These are phyloP conservation scores for Aspergillus niger DNA, from an alignment of 2,329 filamentous ascomycete genomes.

Conservation along the genomic window DNA sequence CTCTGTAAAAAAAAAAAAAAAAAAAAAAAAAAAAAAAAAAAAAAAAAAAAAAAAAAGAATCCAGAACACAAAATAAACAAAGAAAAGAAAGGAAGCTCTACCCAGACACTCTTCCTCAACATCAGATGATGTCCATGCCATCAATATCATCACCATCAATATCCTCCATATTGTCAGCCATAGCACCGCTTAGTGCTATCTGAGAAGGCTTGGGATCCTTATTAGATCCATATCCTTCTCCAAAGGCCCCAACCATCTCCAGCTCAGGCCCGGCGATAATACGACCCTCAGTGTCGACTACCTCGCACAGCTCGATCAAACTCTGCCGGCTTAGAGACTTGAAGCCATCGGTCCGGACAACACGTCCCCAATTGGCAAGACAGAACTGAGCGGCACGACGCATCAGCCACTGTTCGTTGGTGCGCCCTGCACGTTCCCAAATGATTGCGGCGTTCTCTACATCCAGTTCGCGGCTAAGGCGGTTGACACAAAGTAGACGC, in stretches of 20 bases:
- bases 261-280: slow-evolving; percentile 87
- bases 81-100: neutral
- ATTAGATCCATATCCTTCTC: slow-evolving; percentile 46
- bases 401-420: slow-evolving; percentile 91
- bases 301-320: slow-evolving; percentile 87
- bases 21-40: slow-evolving; percentile 1
- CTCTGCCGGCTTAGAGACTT: slow-evolving; percentile 74
- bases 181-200: slow-evolving; percentile 28
- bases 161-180: slow-evolving; percentile 42
- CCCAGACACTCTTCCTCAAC: neutral
- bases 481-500: slow-evolving; percentile 85
- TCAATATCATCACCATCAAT: slow-evolving; percentile 51
- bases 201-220: slow-evolving; percentile 35
- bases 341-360: slow-evolving; percentile 88
- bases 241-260: slow-evolving; percentile 59
- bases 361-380: slow-evolving; percentile 89
- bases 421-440: slow-evolving; percentile 90
- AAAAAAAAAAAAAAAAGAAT: slow-evolving; percentile 2
- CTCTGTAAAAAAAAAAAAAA: slow-evolving; percentile 4
- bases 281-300: slow-evolving; percentile 89
- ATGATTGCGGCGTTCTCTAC: slow-evolving; percentile 93
- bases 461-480: slow-evolving; percentile 86
- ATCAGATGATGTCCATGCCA: slow-evolving; percentile 45
- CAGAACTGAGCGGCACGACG: slow-evolving; percentile 86
- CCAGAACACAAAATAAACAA: slow-evolving; percentile 1